Evolutionary conservation across 257 asterid genomes (phyloP), one percentile per base, ranked within the genome.

Genomic region (Galeopsis tetrahit): DNA sequence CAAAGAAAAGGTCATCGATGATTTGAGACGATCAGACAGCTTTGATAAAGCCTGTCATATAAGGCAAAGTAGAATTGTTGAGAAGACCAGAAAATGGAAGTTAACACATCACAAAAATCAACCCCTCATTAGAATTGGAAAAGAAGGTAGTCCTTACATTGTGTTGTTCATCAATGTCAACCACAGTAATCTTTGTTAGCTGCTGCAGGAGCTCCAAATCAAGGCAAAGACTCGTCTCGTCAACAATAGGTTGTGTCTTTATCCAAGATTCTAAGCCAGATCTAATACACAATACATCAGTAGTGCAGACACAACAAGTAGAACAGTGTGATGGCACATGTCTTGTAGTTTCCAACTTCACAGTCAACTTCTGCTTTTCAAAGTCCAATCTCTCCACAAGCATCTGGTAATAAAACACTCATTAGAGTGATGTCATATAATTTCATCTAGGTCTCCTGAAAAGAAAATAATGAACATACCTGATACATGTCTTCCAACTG

Each of bases 401-500:
- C 81, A 79, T 74, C 95, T 91, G 79, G 46, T 14, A 63, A 82
- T 14, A 44, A 66, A 66, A 42, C 46, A 70, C 6, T 43, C 49
- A 71, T 46, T 56, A 74, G 58, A 70, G 58, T 38, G 52, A 65
- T 51, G 68, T 68, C 75, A 61, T 60, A 66, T 4, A 39, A 40
- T 51, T n/a, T 58, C 48, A 58, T 64, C 44, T 21, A 48, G 46
- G 43, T 42, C 63, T 17, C 14, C 35, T 59, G 21, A 53, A 46
- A 65, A 74, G 63, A 76, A 64, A 70, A 55, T 56, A 61, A 71
- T 32, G 62, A 64, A 72, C 49, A 61, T 63, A 85, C 96, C 96
- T 82, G 91, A 79, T 86, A 81, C 87, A 92, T 90, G 65, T 87
- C 98, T 73, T 92, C 94, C 87, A 95, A 74, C 81, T 84, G 85